Conservation (phyloP, 768 basidiomycete species). For the Leccinum obscurum region DNA sequence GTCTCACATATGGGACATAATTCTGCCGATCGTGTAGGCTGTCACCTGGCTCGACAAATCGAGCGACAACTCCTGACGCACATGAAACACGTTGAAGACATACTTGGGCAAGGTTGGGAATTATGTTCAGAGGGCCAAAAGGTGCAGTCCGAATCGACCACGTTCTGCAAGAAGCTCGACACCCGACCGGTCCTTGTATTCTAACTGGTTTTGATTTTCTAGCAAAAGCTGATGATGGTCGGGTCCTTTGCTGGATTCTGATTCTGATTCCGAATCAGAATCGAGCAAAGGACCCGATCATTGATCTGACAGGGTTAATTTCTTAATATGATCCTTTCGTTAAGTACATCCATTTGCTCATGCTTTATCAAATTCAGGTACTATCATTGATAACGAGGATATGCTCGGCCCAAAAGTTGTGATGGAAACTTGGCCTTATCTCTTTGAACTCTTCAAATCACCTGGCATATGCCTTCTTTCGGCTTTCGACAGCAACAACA, state of each 20-base stretch:
- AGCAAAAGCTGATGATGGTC: too few species aligned
- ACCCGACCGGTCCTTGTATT: constrained; percentile 75
- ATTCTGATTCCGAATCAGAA: too few species aligned
- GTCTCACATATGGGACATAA: constrained; percentile 84
- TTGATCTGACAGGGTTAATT: too few species aligned
- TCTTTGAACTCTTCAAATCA: neutral
- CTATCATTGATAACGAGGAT: too few species aligned
- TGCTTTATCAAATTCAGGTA: too few species aligned
- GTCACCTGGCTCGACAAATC: constrained; percentile 99
- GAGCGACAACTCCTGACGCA: constrained; percentile 77
- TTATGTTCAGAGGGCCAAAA: constrained; percentile 99
- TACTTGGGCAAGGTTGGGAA: constrained; percentile 97
- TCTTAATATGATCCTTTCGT: too few species aligned
- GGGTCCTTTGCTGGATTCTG: too few species aligned
- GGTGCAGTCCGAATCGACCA: constrained; percentile 84
- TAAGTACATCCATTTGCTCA: too few species aligned
- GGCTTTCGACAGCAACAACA: neutral
- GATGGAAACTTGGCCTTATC: neutral
- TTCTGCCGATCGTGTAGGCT: constrained; percentile 67
- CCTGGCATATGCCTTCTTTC: neutral
- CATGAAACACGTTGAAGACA: constrained; percentile 99
- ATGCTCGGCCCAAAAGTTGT: neutral
- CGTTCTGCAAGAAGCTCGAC: constrained; percentile 66
- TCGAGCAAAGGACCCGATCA: too few species aligned
- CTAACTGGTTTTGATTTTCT: too few species aligned